phyloP scores from a whole-genome alignment of 352 stramenopile species.

The Pelagophyceae sp. region DNA sequence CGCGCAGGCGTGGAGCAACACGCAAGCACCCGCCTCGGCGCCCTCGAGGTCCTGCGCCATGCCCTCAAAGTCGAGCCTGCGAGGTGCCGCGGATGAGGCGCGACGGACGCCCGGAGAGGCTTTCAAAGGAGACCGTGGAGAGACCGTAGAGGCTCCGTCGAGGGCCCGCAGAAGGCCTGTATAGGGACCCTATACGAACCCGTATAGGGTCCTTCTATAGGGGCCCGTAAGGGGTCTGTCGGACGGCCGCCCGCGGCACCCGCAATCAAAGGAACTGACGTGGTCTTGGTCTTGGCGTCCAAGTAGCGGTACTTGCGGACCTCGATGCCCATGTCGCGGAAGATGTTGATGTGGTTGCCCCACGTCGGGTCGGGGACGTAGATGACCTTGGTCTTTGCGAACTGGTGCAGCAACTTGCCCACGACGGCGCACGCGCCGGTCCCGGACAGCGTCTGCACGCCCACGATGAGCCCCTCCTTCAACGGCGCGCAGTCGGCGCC shows the following conservation, averaged over 20 bases:
- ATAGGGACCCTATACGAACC: too few species aligned
- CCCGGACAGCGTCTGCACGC: conserved; percentile 93
- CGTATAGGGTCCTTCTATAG: too few species aligned
- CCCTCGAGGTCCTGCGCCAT: conserved; percentile 87
- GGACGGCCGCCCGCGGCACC: too few species aligned
- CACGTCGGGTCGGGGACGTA: conserved; percentile 98
- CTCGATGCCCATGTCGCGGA: conserved; percentile 61
- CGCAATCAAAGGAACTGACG: too few species aligned
- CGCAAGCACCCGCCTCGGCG: conserved; percentile 79
- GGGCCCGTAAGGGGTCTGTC: too few species aligned
- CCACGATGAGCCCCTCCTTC: conserved; percentile 77
- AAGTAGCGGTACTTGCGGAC: conserved; percentile 77
- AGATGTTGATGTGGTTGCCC: conserved; percentile 95
- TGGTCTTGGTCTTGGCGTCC: conserved; percentile 55
- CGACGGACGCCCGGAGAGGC: not conserved
- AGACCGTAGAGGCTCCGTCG: not conserved
- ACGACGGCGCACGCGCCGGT: conserved; percentile 92
- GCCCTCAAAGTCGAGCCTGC: conserved; percentile 80
- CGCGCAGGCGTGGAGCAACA: conserved; percentile 96
- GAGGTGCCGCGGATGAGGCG: too few species aligned
- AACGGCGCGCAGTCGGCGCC: conserved; percentile 81
- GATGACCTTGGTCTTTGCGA: conserved; percentile 51
- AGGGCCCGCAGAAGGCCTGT: too few species aligned
- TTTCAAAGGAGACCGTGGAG: conserved; percentile 2
- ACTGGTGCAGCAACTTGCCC: conserved; percentile 76